Evolutionary conservation across 2,329 filamentous ascomycete genomes (phyloP).

Genomic region (Xylariaceae sp.): DNA sequence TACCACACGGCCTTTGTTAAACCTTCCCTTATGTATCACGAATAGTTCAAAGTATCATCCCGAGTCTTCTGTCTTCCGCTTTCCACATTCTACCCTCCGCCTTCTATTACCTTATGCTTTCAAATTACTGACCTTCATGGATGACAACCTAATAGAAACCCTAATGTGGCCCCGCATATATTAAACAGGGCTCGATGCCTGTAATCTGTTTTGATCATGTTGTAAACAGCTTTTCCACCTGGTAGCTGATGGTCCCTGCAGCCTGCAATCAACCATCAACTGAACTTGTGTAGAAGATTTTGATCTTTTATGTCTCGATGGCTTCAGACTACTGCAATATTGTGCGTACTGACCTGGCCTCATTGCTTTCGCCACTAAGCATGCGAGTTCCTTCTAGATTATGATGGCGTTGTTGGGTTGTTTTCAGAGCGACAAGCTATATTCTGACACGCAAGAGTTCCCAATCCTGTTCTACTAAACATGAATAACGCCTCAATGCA

Average conservation of each 20-base stretch:
- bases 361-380: not conserved
- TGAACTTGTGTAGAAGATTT: slow-evolving; percentile 8
- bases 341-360: not conserved
- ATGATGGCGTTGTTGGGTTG: not conserved
- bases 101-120: not conserved
- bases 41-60: not conserved
- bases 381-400: not conserved
- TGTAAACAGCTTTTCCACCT: slow-evolving; percentile 1
- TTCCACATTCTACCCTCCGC: not conserved
- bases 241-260: slow-evolving; percentile 9
- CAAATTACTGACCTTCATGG: not conserved
- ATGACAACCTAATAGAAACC: not conserved
- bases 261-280: slow-evolving; percentile 5
- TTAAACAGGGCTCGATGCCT: too few relatives aligned
- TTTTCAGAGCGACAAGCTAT: not conserved
- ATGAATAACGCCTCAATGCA: not conserved
- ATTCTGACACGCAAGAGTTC: not conserved
- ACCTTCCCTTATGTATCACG: not conserved
- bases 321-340: not conserved
- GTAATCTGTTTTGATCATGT: not conserved
- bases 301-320: slow-evolving; percentile 11
- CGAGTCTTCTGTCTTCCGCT: too few relatives aligned
- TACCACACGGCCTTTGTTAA: not conserved
- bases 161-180: not conserved
- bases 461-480: not conserved